Conservation (phyloP, 352 stramenopile species). For the Phytophthora pinifolia region DNA sequence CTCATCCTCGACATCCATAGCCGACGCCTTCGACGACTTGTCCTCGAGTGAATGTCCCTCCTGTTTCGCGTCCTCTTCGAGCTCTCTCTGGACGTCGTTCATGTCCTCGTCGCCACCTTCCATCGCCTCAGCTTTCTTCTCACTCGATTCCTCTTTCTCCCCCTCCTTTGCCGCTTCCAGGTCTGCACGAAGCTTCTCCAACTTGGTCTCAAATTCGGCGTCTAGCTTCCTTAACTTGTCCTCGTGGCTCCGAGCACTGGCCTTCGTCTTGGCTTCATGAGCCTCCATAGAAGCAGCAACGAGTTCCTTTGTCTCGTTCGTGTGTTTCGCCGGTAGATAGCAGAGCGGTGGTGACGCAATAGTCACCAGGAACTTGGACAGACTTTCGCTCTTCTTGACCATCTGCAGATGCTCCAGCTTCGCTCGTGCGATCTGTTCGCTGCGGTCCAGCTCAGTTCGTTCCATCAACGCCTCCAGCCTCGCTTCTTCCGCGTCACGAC, state of each 20-base stretch:
- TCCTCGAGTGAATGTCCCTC: not conserved
- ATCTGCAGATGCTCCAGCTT: conserved; percentile 68
- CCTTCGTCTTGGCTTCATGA: conserved; percentile 61
- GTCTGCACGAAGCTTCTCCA: conserved; percentile 49
- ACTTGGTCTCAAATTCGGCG: conserved; percentile 43
- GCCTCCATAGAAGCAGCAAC: conserved; percentile 70
- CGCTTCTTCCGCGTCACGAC: conserved; percentile 33
- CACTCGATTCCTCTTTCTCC: conserved; percentile 14
- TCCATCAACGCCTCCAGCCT: conserved; percentile 50
- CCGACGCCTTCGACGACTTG: not conserved
- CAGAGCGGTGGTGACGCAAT: conserved; percentile 69
- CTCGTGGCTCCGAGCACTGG: conserved; percentile 40
- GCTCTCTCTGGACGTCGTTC: conserved; percentile 5
- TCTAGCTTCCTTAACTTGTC: conserved; percentile 55
- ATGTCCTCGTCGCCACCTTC: conserved; percentile 24
- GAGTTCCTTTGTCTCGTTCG: conserved; percentile 75
- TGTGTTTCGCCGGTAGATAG: conserved; percentile 73
- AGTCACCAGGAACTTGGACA: conserved; percentile 69
- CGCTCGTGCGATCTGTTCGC: conserved; percentile 48
- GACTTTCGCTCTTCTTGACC: conserved; percentile 37
- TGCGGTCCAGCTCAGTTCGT: conserved; percentile 48
- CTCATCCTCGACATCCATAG: conserved; percentile 21
- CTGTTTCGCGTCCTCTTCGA: conserved; percentile 1
- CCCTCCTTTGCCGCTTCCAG: conserved; percentile 38
- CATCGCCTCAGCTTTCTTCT: conserved; percentile 23